Evolutionary conservation across 441 rosid genomes (phyloP), one percentile per base, ranked within the genome.

Genomic region (Corymbia citriodora): DNA sequence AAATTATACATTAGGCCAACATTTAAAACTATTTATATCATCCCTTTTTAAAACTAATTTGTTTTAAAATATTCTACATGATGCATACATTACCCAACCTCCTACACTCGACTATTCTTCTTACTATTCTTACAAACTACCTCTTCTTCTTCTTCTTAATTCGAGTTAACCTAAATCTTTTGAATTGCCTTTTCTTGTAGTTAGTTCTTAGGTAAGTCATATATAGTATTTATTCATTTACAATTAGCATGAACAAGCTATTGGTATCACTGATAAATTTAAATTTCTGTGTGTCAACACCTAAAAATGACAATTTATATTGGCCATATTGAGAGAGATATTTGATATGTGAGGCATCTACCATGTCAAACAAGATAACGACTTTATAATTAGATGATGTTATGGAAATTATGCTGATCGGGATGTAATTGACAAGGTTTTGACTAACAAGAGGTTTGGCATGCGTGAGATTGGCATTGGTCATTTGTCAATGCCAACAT

Each of bases 241-340:
- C 36, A 31, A 68, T 68, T 68, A 31, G 45, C 23, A 17, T 33
- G 33, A 33, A 33, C 19, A 33, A 10, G 25, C 81, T 33, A 18
- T 70, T 70, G 81, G 2, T 70, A 70, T 70, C 12, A 31, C 10
- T 31, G 40, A 68, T 16, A 31, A 68, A 68, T 68, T 68, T 68
- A 31, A 68, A 31, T 68, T 31, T 0, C 40, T 63, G 29, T 29
- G 18, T 2, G 4, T 7, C 2, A 17, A 29, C 70, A 0, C 2
- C 21, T 31, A 31, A 31, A 31, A 9, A 68, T 31, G 36, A 23
- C 8, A 68, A 68, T 9, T 0, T 11, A 68, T 31, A 31, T 68
- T 31, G 79, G 79, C 0, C 79, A 31, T 31, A 0, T 17, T 68
- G 21, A 68, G 79, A 31, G 79, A 31, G 79, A 4, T 8, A 36